Evolutionary conservation across 768 basidiomycete genomes (phyloP), one percentile per base, ranked within the genome.

Genomic region (Podaxis carcinomalis): DNA sequence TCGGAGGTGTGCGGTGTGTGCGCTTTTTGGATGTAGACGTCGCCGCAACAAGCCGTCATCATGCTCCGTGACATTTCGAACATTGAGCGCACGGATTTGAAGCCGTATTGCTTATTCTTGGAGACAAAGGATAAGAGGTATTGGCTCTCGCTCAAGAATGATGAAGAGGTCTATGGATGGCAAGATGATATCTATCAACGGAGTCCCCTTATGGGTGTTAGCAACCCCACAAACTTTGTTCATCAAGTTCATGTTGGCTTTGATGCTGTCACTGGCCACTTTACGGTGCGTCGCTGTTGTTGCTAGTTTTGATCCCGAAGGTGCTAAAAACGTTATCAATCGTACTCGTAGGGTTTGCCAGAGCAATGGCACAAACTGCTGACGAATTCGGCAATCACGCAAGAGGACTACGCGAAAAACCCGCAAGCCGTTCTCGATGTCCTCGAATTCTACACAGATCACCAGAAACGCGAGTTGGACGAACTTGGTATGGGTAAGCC

Each of bases 221-320:
- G 89, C 72, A 90, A 90, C 66, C 96, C 96, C 0, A 98, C 95
- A 6, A 96, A 99, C 74, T 98, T 99, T 70, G 93, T 98, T 0
- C 96, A 99, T 78, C 95, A 98, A 72, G 95, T 98, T 2, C 96
- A 98, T 74, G 96, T 98, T 59, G 95, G 95, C 2, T 98, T 95
- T 67, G 96, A 99, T 75, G 92, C 95, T 1, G 79, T 92, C 47
- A 90, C 90, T 44, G 96, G 96, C 10, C 93, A 88, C 14, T 99
- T 99, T 73, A 98, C 95, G 14, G 93, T 92, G 68, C 67, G 91
- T 81, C 39, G 42, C 32, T 39, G 27, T 56, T 42, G 32, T 49
- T 28, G 65, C 2, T 50, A 11, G 0, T 49, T 23, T 49, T 49
- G 21, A 49, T 25, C 47, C 11, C 47, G 13, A 11, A 11, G 25